phyloP scores from a whole-genome alignment of 2,329 filamentous ascomycete genomes.

The Aspergillus nomiae region DNA sequence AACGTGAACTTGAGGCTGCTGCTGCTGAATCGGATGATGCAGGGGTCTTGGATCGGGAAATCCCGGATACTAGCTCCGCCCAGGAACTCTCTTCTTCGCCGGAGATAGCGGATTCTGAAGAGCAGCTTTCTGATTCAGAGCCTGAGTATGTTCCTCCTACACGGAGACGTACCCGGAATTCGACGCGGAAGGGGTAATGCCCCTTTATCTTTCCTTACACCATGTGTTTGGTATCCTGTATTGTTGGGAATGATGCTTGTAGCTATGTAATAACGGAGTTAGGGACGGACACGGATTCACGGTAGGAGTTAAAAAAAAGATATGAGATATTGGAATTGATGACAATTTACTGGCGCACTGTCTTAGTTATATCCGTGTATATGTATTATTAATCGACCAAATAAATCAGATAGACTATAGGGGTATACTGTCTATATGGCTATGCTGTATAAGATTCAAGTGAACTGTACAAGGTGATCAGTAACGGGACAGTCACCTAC shows the following conservation, averaged over 20 bases:
- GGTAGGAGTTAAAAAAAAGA: not conserved
- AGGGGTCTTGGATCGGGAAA: slow-evolving; percentile 7
- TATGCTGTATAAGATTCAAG: not conserved
- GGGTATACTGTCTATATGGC: not conserved
- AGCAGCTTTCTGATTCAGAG: slow-evolving; percentile 10
- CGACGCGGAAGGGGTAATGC: slow-evolving; percentile 1
- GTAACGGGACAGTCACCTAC: slow-evolving; percentile 3
- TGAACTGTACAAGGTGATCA: not conserved
- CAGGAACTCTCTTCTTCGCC: slow-evolving; percentile 16
- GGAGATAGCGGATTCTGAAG: slow-evolving; percentile 1
- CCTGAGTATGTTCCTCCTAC: slow-evolving; percentile 24
- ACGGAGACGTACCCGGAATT: slow-evolving; percentile 27
- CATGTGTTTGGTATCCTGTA: not conserved
- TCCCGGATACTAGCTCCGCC: slow-evolving; percentile 7
- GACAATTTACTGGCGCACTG: not conserved
- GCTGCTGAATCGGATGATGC: slow-evolving; percentile 11
- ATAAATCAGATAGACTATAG: not conserved
- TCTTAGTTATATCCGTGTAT: not conserved
- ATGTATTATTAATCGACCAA: not conserved
- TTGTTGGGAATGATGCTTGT: not conserved
- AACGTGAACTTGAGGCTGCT: not conserved
- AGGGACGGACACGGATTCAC: not conserved
- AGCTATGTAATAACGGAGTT: not conserved
- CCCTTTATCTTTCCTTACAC: no score
- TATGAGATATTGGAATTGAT: not conserved